phyloP scores from a whole-genome alignment of 768 basidiomycete species.

The Mycena olivaceomarginata region DNA sequence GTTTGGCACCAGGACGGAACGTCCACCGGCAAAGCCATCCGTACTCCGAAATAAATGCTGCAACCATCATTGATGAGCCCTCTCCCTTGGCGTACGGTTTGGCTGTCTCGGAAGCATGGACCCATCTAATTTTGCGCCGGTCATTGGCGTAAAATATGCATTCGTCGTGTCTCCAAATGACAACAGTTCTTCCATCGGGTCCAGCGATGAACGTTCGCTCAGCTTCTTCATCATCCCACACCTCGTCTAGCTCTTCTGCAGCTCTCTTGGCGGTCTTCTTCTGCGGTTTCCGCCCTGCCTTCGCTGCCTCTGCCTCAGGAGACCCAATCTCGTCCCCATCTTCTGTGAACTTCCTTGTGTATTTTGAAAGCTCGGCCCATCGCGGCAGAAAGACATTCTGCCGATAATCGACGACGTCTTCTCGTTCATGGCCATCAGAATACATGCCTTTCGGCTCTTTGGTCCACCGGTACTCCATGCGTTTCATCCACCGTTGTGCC shows the following conservation, averaged over 20 bases:
- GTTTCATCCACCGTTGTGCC: constrained; percentile 55
- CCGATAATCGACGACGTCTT: constrained; percentile 56
- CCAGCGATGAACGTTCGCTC: background rate
- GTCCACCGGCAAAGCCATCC: constrained; percentile 38
- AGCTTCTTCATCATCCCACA: background rate
- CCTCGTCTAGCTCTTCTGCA: background rate
- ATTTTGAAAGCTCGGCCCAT: constrained; percentile 38
- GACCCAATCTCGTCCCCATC: background rate
- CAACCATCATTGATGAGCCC: constrained; percentile 52
- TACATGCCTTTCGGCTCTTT: constrained; percentile 53
- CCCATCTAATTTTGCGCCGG: constrained; percentile 47
- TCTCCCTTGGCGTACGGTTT: constrained; percentile 55
- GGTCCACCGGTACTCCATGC: constrained; percentile 52
- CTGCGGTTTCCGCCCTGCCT: background rate
- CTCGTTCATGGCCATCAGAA: constrained; percentile 58
- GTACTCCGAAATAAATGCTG: constrained; percentile 28
- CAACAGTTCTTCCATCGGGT: constrained; percentile 35
- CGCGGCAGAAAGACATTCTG: constrained; percentile 48
- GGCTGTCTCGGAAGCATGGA: constrained; percentile 42
- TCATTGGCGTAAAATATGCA: constrained; percentile 58
- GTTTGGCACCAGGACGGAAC: background rate
- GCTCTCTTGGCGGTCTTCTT: background rate
- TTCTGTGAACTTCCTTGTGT: constrained; percentile 23
- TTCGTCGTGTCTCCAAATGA: constrained; percentile 54
- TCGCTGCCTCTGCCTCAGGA: background rate